phyloP scores from a whole-genome alignment of 2,329 filamentous ascomycete genomes.

The Claviceps lovelessii region DNA sequence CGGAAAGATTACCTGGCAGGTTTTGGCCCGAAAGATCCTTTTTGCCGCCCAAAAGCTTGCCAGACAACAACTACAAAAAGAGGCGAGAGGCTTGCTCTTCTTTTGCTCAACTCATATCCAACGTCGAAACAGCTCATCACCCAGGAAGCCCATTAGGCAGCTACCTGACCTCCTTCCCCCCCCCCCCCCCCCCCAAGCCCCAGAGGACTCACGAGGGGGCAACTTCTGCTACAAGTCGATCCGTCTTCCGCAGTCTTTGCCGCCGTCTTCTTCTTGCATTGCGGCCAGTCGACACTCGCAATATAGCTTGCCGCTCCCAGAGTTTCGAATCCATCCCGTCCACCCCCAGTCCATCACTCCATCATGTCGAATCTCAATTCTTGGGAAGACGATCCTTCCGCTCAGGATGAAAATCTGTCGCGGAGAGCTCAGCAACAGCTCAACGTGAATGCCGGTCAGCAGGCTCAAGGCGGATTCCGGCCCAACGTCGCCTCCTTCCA shows the following conservation, averaged over 20 bases:
- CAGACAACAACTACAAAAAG: background rate
- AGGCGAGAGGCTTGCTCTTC: background rate
- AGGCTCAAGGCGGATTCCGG: slow-evolving; percentile 32
- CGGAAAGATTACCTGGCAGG: slow-evolving; percentile 4
- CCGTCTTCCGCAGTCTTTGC: background rate
- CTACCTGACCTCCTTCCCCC: background rate
- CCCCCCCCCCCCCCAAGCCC: background rate
- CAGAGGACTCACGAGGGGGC: slow-evolving; percentile 3
- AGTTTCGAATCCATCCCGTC: background rate
- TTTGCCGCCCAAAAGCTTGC: slow-evolving; percentile 2
- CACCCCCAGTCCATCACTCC: background rate
- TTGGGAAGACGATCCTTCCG: slow-evolving; percentile 79
- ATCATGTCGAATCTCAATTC: slow-evolving; percentile 81
- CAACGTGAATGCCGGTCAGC: slow-evolving; percentile 45
- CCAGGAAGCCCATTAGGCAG: background rate
- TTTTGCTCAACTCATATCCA: background rate
- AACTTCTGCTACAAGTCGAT: background rate
- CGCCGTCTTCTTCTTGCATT: background rate
- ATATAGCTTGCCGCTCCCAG: background rate
- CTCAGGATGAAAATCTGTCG: slow-evolving; percentile 64
- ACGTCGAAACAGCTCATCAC: background rate
- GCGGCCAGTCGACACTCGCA: background rate
- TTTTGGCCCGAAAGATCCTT: background rate
- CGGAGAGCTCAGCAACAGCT: slow-evolving; percentile 63
- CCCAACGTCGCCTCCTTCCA: slow-evolving; percentile 52